Evolutionary conservation across 176 grass and related monocot genomes (phyloP), one percentile per base, ranked within the genome.

Genomic region (Bolboschoenus planiculmis): DNA sequence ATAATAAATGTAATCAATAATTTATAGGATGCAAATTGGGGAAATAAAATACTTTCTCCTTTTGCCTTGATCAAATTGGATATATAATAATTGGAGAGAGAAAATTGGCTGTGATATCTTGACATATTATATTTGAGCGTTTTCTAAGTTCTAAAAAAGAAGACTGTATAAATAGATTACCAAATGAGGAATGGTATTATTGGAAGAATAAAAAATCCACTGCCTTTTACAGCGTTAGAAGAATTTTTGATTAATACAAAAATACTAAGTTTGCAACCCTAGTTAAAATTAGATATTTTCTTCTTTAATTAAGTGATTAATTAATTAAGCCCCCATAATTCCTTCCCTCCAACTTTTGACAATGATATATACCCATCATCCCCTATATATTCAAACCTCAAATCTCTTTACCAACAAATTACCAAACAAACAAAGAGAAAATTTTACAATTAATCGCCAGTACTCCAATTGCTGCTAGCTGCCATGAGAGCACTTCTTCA

Each of bases 321-420:
- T 78, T 29, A 4, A 34, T 24, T 40, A 81, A 79, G 24, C 54
- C 21, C 10, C 48, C n/a, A 81, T 30, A 64, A 61, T 46, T 62
- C 11, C 36, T 20, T 46, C 42, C 16, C 36, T 36, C 59, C 20
- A 58, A 81, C 57, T 76, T 50, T 76, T 76, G 71, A 76, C 71
- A 43, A 5, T 18, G 71, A 50, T 30, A 76, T 14, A 76, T 51
- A 76, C 43, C n/a, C 10, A 13, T 3, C 71, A 71, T 71, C 20
- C 8, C 56, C 79, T 81, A 89, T 84, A 87, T 81, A 93, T 79
- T 31, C 21, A 55, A 84, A 70, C 35, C 42, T 15, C 46, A 29
- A 33, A 40, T n/a, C n/a, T 34, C 78, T 11, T 18, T 51, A 60
- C 78, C 16, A 72, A 18, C 29, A 63, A 31, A 62, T 43, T 67